phyloP scores from a whole-genome alignment of 2,329 filamentous ascomycete species.

The Aspergillus sp. region DNA sequence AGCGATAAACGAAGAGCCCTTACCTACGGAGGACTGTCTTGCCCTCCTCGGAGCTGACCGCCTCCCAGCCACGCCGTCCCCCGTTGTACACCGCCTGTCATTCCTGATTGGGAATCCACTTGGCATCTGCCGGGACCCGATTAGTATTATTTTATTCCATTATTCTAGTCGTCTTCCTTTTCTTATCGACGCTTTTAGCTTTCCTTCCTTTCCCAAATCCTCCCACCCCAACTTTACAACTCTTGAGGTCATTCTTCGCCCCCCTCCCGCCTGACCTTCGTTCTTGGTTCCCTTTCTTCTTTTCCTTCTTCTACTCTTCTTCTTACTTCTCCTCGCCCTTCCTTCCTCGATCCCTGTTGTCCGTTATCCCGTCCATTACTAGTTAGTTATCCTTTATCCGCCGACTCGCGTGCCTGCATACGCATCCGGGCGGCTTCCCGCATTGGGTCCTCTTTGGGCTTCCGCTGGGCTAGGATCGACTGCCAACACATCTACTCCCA shows the following conservation, averaged over 20 bases:
- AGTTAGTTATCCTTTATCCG: not conserved
- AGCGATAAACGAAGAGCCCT: no score
- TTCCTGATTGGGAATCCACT: no score
- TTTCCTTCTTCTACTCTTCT: not conserved
- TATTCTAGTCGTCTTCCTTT: no score
- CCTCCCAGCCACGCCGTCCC: no score
- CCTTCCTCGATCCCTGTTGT: not conserved
- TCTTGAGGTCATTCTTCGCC: conserved; percentile 7
- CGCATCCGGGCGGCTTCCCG: conserved; percentile 16
- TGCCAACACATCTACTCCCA: conserved; percentile 23
- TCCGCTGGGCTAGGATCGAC: conserved; percentile 10
- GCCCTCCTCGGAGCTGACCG: no score
- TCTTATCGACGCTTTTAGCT: not conserved
- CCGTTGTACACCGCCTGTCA: no score
- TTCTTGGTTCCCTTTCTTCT: not conserved
- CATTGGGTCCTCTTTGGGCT: conserved; percentile 15
- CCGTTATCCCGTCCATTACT: not conserved
- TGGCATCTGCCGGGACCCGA: no score
- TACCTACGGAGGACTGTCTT: no score
- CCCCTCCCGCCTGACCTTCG: not conserved
- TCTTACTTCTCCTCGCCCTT: not conserved
- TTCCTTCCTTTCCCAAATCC: not conserved
- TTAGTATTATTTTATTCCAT: no score
- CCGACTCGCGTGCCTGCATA: conserved; percentile 25
- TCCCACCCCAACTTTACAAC: not conserved